These are phyloP conservation scores for Pseudopyrenochaeta lycopersici DNA, from an alignment of 2,329 filamentous ascomycete species.

Conservation along the genomic window DNA sequence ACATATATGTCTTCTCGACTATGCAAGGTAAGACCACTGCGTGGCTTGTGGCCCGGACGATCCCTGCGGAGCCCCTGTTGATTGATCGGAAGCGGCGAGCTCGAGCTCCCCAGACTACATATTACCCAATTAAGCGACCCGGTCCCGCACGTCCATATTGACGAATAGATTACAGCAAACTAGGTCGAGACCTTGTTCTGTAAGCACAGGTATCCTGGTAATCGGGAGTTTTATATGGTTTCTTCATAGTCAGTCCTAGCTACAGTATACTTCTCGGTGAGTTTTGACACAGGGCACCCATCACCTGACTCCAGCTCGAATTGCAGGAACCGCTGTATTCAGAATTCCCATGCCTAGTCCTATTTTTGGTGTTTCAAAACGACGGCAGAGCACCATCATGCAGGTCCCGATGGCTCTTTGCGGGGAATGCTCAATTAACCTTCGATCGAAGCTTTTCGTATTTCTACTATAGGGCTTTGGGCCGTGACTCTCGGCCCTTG, in stretches of 20 bases:
- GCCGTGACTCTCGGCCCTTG: slow-evolving; percentile 17
- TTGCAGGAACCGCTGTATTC: slow-evolving; percentile 30
- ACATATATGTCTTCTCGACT: slow-evolving; percentile 14
- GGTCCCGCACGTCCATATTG: slow-evolving; percentile 35
- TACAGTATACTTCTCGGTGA: slow-evolving; percentile 9
- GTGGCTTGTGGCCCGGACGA: slow-evolving; percentile 23
- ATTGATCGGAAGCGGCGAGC: slow-evolving; percentile 31
- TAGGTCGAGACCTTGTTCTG: slow-evolving; percentile 46
- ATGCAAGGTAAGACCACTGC: slow-evolving; percentile 13
- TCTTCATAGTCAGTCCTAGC: slow-evolving; percentile 5
- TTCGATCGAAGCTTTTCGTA: slow-evolving; percentile 45
- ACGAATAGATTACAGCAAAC: slow-evolving; percentile 37
- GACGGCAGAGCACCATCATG: slow-evolving; percentile 14
- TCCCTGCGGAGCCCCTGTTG: slow-evolving; percentile 26
- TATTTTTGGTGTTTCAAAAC: slow-evolving; percentile 37
- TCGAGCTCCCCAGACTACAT: slow-evolving; percentile 29
- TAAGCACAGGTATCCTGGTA: slow-evolving; percentile 37
- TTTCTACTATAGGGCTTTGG: slow-evolving; percentile 34
- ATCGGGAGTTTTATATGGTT: slow-evolving; percentile 20
- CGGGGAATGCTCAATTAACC: slow-evolving; percentile 32
- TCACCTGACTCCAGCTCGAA: slow-evolving; percentile 39
- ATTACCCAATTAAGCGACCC: slow-evolving; percentile 44
- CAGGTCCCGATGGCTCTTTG: slow-evolving; percentile 28
- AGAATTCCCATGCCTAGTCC: slow-evolving; percentile 19
- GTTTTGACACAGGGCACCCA: slow-evolving; percentile 11